These are phyloP conservation scores for Hypomontagnella monticulosa DNA, from an alignment of 495 filamentous ascomycete species.

Conservation along the genomic window DNA sequence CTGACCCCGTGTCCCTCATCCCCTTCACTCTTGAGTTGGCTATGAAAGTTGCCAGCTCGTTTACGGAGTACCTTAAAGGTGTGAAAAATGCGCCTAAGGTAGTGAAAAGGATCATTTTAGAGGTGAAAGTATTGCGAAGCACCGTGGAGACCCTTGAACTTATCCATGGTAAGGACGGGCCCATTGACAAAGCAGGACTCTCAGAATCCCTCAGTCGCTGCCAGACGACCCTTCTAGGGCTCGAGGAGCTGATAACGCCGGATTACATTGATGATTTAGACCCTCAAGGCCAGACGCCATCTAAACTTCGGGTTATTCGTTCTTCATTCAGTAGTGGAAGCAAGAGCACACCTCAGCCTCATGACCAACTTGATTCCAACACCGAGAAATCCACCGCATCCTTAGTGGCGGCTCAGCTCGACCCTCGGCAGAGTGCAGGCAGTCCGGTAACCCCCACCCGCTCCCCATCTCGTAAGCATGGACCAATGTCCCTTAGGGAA, in stretches of 20 bases:
- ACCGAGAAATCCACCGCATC: neutral
- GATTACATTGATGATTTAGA: neutral
- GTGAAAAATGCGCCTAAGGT: slow-evolving; percentile 26
- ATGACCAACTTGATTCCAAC: too few relatives aligned
- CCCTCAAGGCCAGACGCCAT: neutral
- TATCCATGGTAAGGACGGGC: neutral
- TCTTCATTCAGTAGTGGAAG: too few relatives aligned
- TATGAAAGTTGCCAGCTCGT: neutral
- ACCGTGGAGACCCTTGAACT: slow-evolving; percentile 14
- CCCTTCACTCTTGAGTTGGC: slow-evolving; percentile 2
- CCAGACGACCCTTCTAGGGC: slow-evolving; percentile 1
- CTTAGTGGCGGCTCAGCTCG: neutral
- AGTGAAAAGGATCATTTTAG: slow-evolving; percentile 10
- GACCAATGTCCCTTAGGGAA: neutral
- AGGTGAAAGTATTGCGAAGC: slow-evolving; percentile 16
- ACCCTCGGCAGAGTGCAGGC: neutral
- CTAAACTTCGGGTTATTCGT: too few relatives aligned
- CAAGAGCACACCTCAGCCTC: too few relatives aligned
- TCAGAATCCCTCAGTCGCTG: slow-evolving; percentile 8
- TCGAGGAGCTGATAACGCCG: slow-evolving; percentile 12
- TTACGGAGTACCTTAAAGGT: slow-evolving; percentile 15
- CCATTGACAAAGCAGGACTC: slow-evolving; percentile 1
- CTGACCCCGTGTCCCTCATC: slow-evolving; percentile 2
- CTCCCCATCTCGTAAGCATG: neutral
- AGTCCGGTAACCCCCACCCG: neutral